Conservation (phyloP, 805 yeast species). For the Candida maris region DNA sequence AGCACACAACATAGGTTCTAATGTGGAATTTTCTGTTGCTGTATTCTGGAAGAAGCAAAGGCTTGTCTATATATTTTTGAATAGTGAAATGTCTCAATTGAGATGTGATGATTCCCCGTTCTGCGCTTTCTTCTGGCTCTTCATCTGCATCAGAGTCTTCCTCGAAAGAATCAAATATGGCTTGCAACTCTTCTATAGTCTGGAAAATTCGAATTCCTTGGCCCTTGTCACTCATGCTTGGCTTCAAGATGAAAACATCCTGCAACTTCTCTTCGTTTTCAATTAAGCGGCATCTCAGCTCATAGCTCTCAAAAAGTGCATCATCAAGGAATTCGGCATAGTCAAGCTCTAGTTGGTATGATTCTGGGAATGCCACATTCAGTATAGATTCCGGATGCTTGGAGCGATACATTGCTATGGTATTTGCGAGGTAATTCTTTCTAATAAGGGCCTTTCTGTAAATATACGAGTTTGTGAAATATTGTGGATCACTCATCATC, state of each 20-base stretch:
- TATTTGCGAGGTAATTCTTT: conserved; percentile 84
- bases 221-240: conserved; percentile 96
- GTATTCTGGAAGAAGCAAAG: conserved; percentile 61
- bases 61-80: conserved; percentile 71
- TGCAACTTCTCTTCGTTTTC: conserved; percentile 32
- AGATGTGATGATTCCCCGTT: conserved; percentile 72
- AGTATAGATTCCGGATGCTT: conserved; percentile 72
- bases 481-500: conserved; percentile 41
- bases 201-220: conserved; percentile 88
- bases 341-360: conserved; percentile 81
- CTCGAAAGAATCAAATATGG: conserved; percentile 81
- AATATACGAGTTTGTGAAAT: conserved; percentile 74
- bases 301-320: conserved; percentile 87
- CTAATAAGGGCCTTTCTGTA: conserved; percentile 89
- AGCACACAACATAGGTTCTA: conserved; percentile 75
- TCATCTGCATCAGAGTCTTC: conserved; percentile 61
- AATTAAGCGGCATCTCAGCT: conserved; percentile 74
- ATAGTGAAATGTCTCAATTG: conserved; percentile 88
- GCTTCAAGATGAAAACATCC: conserved; percentile 85
- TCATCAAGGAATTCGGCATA: conserved; percentile 96
- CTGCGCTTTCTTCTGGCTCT: conserved; percentile 36
- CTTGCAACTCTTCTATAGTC: conserved; percentile 75
- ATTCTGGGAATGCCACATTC: conserved; percentile 60
- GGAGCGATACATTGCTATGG: conserved; percentile 67
- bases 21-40: conserved; percentile 80